These are phyloP conservation scores for Thinopyrum obtusiflorum DNA, from an alignment of 202 grass and related monocot species.

Conservation along the genomic window DNA sequence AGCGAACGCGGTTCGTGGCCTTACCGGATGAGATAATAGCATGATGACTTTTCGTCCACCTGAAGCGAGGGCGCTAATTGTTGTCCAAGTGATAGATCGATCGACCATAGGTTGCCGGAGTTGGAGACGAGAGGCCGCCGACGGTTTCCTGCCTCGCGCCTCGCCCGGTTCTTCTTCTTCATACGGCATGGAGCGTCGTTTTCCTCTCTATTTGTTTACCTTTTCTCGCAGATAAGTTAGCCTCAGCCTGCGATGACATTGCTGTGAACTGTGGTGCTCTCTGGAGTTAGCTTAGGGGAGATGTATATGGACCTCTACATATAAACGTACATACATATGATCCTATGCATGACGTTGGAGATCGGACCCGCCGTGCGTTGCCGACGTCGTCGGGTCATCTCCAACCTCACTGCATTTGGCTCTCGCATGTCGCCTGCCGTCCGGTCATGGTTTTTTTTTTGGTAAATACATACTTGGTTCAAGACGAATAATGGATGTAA, in stretches of 20 bases:
- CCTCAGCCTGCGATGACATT: background rate
- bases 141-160: background rate
- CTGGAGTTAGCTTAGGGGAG: background rate
- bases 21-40: slow-evolving; percentile 79
- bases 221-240: too few relatives aligned
- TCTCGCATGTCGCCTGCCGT: background rate
- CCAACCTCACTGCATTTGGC: background rate
- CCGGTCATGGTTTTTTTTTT: background rate
- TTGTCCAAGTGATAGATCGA: background rate
- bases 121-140: background rate
- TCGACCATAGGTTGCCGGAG: background rate
- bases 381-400: background rate
- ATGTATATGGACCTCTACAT: background rate
- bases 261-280: background rate
- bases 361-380: background rate
- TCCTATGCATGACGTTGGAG: background rate
- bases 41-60: slow-evolving; percentile 3
- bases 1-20: slow-evolving; percentile 72
- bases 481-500: background rate
- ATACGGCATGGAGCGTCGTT: background rate
- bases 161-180: background rate
- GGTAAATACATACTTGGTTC: background rate
- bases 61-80: too few relatives aligned
- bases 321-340: background rate
- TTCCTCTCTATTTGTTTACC: background rate